Evolutionary conservation across 164 flowering plant species (phyloP), one percentile per base, ranked within the genome.

Genomic region (Amborella trichopoda): DNA sequence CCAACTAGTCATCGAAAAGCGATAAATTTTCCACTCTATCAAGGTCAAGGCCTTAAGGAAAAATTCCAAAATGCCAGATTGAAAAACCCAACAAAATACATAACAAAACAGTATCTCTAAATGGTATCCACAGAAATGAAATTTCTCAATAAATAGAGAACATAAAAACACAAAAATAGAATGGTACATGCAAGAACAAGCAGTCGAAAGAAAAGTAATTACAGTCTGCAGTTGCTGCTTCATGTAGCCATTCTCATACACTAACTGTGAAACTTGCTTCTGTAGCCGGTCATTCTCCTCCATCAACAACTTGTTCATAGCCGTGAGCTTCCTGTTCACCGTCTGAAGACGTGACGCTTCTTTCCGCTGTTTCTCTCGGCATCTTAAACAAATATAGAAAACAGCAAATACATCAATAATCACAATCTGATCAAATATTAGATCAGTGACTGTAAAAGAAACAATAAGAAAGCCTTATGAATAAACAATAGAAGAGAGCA

Each of bases 221-320:
- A 85, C 95, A 56, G 52, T 72, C 0, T 72, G 77, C 44, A 77
- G 52, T 50, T 82, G 82, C 16, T 67, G 76, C n/a, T 70, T 68
- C 88, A 81, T 77, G 55, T 54, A 81, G 13, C 95, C 88, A 61
- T 85, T 85, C 45, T 85, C 85, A 62, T 74, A 80, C 23, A 82
- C 87, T 64, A 85, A 28, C 37, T 82, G 83, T 0, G 95, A 81
- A 49, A 85, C 87, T 69, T 85, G 95, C 61, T 85, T 85, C 66
- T 81, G 95, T 49, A 85, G 59, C 18, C 95, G 81, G 56, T 85
- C 95, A 64, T 85, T 82, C 64, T 85, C 95, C 59, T 85, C 95
- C 91, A 82, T 85, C 66, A 85, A 63, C 61, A 85, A 64, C 75
- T 82, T 82, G 69, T 85, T 85, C 95, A 85, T 82, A 24, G 95